phyloP scores from a whole-genome alignment of 345 rosid genomes.

The Syzygium aqueum region DNA sequence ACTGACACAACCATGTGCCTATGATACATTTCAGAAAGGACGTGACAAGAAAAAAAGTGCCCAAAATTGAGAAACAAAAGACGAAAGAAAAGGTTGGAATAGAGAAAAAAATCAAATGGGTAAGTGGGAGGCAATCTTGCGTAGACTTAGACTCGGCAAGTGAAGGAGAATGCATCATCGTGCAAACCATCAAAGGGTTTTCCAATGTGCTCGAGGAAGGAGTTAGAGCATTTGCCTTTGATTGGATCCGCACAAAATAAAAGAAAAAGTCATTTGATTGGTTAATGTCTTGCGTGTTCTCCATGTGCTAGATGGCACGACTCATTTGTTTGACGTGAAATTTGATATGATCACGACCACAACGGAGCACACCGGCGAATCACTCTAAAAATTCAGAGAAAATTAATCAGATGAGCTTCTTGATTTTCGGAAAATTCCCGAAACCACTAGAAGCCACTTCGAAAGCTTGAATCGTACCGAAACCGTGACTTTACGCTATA shows the following conservation, averaged over 20 bases:
- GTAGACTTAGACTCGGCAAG: not conserved
- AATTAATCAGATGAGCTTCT: accelerated
- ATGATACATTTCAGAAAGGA: not conserved
- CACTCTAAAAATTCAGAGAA: not conserved
- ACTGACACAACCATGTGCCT: not conserved
- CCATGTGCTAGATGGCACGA: no score
- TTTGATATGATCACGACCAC: not conserved
- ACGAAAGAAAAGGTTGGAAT: not conserved
- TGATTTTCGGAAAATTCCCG: not conserved
- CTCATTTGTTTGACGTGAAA: not conserved
- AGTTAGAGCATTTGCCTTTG: not conserved
- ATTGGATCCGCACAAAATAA: not conserved
- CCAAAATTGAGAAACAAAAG: not conserved
- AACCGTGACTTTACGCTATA: not conserved
- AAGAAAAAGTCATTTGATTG: no score
- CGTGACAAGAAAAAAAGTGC: not conserved
- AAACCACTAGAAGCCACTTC: not conserved
- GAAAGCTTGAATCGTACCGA: not conserved
- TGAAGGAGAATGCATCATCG: not conserved
- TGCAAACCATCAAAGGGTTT: not conserved
- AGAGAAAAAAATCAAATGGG: not conserved
- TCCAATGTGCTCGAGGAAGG: not conserved
- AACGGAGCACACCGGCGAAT: accelerated
- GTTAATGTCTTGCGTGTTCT: not conserved
- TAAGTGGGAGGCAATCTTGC: not conserved